Percentiles rank a stretch among this genome's conserved stretches.
Conservation (phyloP, 2,329 filamentous ascomycete species). For the Talaromyces albobiverticillius region DNA sequence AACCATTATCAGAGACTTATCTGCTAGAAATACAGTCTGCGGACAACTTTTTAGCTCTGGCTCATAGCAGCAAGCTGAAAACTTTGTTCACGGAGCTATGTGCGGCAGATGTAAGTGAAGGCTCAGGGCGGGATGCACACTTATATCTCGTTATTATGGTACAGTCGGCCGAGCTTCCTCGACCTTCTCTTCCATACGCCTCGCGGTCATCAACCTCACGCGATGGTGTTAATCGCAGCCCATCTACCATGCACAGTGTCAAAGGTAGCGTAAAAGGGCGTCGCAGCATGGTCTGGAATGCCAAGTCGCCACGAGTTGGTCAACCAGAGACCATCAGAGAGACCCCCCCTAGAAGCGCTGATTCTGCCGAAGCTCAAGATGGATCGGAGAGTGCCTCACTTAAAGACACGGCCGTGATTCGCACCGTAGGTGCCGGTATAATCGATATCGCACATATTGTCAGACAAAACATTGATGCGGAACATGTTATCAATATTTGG, state of each 20-base stretch:
- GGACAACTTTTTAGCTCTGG: slow-evolving; percentile 65
- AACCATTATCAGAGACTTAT: slow-evolving; percentile 78
- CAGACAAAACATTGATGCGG: slow-evolving; percentile 67
- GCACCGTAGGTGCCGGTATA: slow-evolving; percentile 73
- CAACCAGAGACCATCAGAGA: slow-evolving; percentile 31
- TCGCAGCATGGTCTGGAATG: slow-evolving; percentile 43
- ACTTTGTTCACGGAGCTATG: slow-evolving; percentile 87
- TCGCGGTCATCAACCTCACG: slow-evolving; percentile 32
- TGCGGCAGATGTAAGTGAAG: slow-evolving; percentile 68
- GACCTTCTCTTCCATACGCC: slow-evolving; percentile 21
- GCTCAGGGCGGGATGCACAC: slow-evolving; percentile 62
- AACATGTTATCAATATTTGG: slow-evolving; percentile 77
- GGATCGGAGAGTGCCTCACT: slow-evolving; percentile 21
- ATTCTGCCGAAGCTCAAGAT: slow-evolving; percentile 20
- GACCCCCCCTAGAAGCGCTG: slow-evolving; percentile 27
- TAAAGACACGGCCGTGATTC: slow-evolving; percentile 51
- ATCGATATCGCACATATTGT: slow-evolving; percentile 73
- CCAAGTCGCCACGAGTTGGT: slow-evolving; percentile 30
- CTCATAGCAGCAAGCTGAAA: slow-evolving; percentile 67
- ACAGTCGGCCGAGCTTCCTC: slow-evolving; percentile 55
- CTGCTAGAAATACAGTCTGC: slow-evolving; percentile 72
- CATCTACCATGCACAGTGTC: slow-evolving; percentile 26
- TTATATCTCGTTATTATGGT: slow-evolving; percentile 83
- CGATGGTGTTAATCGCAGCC: slow-evolving; percentile 30
- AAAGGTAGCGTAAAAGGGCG: slow-evolving; percentile 39